Evolutionary conservation across 2,329 filamentous ascomycete genomes (phyloP).

Genomic region (Pestalotiopsis sp.): DNA sequence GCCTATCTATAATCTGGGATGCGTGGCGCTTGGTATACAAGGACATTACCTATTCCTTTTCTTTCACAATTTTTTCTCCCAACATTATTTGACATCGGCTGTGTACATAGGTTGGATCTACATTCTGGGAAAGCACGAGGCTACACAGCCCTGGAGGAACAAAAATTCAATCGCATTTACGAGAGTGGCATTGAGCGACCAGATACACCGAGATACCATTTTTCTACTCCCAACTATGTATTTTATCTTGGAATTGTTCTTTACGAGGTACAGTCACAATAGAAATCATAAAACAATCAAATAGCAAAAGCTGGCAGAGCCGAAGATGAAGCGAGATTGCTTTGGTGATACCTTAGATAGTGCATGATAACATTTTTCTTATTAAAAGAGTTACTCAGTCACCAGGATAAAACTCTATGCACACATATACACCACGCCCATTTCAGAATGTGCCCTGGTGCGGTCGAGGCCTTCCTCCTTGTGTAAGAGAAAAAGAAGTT

Average conservation of each 20-base stretch:
- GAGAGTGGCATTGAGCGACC: background rate
- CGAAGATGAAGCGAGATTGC: background rate
- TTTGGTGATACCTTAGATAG: background rate
- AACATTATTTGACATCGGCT: background rate
- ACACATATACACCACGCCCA: background rate
- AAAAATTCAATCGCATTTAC: background rate
- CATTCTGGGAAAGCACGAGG: background rate
- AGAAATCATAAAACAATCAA: background rate
- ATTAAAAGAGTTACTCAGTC: background rate
- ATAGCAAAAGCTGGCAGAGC: background rate
- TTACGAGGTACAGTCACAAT: background rate
- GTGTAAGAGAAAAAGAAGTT: background rate
- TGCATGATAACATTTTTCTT: background rate
- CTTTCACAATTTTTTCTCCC: background rate
- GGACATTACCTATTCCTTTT: background rate
- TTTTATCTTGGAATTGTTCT: background rate
- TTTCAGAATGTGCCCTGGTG: background rate
- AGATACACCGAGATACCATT: slow-evolving; percentile 1
- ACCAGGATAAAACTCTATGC: background rate
- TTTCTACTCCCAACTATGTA: background rate
- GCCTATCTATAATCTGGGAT: background rate
- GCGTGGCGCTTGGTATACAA: background rate
- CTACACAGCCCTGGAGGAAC: background rate
- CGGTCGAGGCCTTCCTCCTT: background rate
- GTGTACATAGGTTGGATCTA: background rate